Conservation (phyloP, 331 rosid species). For the Pyracantha coccinea region DNA sequence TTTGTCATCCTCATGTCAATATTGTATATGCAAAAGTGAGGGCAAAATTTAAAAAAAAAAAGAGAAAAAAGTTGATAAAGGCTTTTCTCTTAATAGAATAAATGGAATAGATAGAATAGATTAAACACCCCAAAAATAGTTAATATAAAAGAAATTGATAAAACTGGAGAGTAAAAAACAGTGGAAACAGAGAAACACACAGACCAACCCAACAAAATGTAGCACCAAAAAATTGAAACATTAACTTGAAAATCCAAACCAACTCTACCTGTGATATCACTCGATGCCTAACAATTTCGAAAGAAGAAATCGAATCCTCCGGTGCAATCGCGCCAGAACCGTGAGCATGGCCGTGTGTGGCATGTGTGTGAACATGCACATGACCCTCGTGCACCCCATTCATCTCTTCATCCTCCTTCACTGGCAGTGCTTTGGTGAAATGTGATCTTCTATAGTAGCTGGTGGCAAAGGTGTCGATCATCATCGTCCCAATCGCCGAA, state of each 20-base stretch:
- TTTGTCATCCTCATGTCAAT: no score
- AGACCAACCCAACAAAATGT: background rate
- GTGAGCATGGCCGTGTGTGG: conserved; percentile 29
- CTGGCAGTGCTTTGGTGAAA: conserved; percentile 11
- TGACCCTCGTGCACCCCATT: conserved; percentile 17
- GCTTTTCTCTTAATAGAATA: no score
- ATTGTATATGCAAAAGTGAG: no score
- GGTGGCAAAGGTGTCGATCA: conserved; percentile 30
- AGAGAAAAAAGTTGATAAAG: background rate
- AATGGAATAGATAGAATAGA: no score
- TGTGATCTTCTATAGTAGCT: conserved; percentile 17
- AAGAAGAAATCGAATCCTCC: background rate
- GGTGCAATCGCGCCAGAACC: conserved; percentile 4
- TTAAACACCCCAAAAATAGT: background rate
- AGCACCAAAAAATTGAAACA: background rate
- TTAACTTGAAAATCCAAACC: background rate
- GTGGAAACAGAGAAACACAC: background rate
- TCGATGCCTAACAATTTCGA: conserved; percentile 20
- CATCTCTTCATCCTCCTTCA: conserved; percentile 16
- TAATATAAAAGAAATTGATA: no score
- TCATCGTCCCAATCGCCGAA: conserved; percentile 27
- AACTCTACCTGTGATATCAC: conserved; percentile 29
- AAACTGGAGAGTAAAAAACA: background rate
- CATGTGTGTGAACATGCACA: conserved; percentile 30
- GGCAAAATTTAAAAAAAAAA: no score